A percentile compares a stretch with the other conserved stretches of the same genome.
These are phyloP conservation scores for Cyberlindnera suaveolens DNA, from an alignment of 805 yeast genomes.

Conservation along the genomic window DNA sequence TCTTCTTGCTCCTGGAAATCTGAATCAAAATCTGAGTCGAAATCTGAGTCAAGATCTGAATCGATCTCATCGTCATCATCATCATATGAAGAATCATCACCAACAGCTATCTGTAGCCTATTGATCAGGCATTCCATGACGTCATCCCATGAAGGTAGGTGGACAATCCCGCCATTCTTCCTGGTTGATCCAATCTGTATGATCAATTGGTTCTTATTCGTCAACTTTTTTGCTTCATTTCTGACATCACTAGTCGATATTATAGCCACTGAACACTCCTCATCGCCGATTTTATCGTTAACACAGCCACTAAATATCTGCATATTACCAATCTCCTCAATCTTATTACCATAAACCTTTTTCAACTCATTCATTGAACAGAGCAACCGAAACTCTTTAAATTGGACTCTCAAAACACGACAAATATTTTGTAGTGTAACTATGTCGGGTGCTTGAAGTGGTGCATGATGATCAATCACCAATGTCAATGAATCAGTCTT, in stretches of 20 bases:
- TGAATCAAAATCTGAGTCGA: slow-evolving; percentile 13
- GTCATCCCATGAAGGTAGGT: slow-evolving; percentile 18
- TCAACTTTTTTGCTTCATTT: slow-evolving; percentile 3
- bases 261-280: slow-evolving; percentile 4
- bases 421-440: slow-evolving; percentile 18
- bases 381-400: slow-evolving; percentile 10
- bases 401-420: slow-evolving; percentile 13
- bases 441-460: slow-evolving; percentile 2
- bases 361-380: slow-evolving; percentile 8
- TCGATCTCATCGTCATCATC: slow-evolving; percentile 16
- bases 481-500: slow-evolving; percentile 13
- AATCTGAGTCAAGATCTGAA: slow-evolving; percentile 13
- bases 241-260: slow-evolving; percentile 9
- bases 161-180: neutral
- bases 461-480: slow-evolving; percentile 14
- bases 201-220: slow-evolving; percentile 12
- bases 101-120: slow-evolving; percentile 12
- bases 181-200: slow-evolving; percentile 8
- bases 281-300: slow-evolving; percentile 1
- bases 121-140: slow-evolving; percentile 21
- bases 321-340: slow-evolving; percentile 1
- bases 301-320: slow-evolving; percentile 2
- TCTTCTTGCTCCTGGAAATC: neutral
- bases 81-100: slow-evolving; percentile 2
- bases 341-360: slow-evolving; percentile 1